Evolutionary conservation across 371 early-diverging fungal genomes (phyloP).

Genomic region (Paraphysoderma sedebokerense): DNA sequence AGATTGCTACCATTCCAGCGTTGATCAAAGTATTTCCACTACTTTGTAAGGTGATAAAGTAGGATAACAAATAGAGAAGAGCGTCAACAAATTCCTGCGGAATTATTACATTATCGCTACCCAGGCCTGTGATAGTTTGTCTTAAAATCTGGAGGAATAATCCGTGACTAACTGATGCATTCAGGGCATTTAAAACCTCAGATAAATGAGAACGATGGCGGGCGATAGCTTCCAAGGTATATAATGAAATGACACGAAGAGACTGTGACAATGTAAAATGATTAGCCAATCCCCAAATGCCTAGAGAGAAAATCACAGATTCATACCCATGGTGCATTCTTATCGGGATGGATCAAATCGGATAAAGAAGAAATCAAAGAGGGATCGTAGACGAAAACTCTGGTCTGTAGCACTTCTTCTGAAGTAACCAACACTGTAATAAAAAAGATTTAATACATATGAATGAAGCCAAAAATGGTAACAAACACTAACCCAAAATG

Average conservation of each 20-base stretch:
- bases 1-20: constrained; percentile 67
- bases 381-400: constrained; percentile 69
- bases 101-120: not conserved
- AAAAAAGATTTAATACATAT: not conserved
- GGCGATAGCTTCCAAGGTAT: constrained; percentile 65
- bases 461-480: not conserved
- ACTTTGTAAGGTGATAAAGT: constrained; percentile 52
- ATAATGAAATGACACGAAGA: constrained; percentile 50
- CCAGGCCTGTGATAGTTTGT: not conserved
- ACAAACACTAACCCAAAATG: constrained; percentile 35
- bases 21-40: constrained; percentile 81
- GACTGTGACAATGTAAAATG: not conserved
- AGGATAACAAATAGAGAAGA: constrained; percentile 54
- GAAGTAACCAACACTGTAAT: constrained; percentile 14
- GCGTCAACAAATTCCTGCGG: constrained; percentile 68
- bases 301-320: constrained; percentile 1
- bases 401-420: constrained; percentile 49
- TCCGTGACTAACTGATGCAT: constrained; percentile 88
- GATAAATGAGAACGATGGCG: constrained; percentile 49
- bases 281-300: not conserved
- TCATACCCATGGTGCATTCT: constrained; percentile 30
- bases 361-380: constrained; percentile 56
- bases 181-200: constrained; percentile 71
- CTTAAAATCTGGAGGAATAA: constrained; percentile 30
- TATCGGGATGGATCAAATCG: constrained; percentile 56